Evolutionary conservation across 371 early-diverging fungal genomes (phyloP), one percentile per base, ranked within the genome.

Genomic region (Gilbertella persicaria): DNA sequence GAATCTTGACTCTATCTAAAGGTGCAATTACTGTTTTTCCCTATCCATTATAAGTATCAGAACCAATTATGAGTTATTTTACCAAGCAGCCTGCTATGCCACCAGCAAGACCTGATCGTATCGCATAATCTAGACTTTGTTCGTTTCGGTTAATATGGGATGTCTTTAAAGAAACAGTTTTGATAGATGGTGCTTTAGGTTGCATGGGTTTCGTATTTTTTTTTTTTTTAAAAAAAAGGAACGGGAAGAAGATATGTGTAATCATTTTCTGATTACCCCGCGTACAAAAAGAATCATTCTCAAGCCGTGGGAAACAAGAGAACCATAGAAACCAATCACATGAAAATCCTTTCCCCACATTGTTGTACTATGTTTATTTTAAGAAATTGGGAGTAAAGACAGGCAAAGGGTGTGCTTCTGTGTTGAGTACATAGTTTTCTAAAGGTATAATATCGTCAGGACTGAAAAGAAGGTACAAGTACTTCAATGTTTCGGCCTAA

Each of bases 401-500:
- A 8, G 88, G 89, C 44, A 94, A 61, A 24, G 94, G 92, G 73
- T 94, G 95, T 0, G 91, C 95, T 67, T 94, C 95, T n/a, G 93
- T 94, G 50, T 89, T 94, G 39, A 92, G 80, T 25, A 94, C 92
- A 59, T 86, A 94, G 58, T 90, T 68, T 57, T 90, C 88, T 39
- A 95, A 69, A 28, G 92, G 86, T 14, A 95, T 45, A 17, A 88
- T 51, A 53, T 82, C 80, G 29, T 73, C 54, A 4, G 84, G 73
- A 16, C 85, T 79, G 71, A 96, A 97, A 35, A 96, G 67, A 24
- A 95, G 73, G 60, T 93, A 96, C 36, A 97, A 76, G 63, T 97
- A 98, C 66, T 98, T 98, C 49, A 98, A 81, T 0, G 97, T 96
- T 67, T 98, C 98, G 0, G 93, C 94, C 67, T 92, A 54, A 82